Conservation (phyloP, 495 filamentous ascomycete genomes). For the Lepidopterella palustris region DNA sequence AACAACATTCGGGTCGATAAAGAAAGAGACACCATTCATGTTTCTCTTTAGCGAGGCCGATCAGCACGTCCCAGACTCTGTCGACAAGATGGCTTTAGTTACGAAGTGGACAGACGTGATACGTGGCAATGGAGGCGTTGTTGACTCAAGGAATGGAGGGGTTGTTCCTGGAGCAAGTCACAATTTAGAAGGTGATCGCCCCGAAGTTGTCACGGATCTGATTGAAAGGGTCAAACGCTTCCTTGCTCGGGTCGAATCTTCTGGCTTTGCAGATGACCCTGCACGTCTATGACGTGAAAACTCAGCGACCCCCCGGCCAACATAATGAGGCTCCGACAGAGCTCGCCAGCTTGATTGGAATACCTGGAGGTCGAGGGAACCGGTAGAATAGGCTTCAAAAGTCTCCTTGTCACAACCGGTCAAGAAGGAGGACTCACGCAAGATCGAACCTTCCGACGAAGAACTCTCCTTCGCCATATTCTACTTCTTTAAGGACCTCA, state of each 20-base stretch:
- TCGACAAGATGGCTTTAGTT: slow-evolving; percentile 62
- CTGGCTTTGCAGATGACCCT: no score
- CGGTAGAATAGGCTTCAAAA: no score
- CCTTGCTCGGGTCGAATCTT: slow-evolving; percentile 45
- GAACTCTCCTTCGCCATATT: no score
- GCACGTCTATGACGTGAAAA: no score
- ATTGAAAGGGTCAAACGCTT: slow-evolving; percentile 52
- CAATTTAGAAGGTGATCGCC: slow-evolving; percentile 46
- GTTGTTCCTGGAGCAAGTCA: slow-evolving; percentile 57
- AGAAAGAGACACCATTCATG: slow-evolving; percentile 49
- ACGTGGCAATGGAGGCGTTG: slow-evolving; percentile 39
- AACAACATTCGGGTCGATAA: slow-evolving; percentile 59
- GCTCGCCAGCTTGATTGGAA: no score
- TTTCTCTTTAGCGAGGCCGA: slow-evolving; percentile 68
- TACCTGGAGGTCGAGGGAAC: no score
- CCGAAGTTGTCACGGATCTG: slow-evolving; percentile 45
- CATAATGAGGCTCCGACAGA: no score
- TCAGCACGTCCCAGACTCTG: slow-evolving; percentile 54
- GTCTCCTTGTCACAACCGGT: no score
- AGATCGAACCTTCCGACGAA: no score
- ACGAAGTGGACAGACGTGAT: slow-evolving; percentile 53
- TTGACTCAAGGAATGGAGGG: slow-evolving; percentile 49
- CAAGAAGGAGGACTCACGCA: no score
- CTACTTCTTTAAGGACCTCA: no score
- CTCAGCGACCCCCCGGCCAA: no score